phyloP scores from a whole-genome alignment of 495 filamentous ascomycete genomes.

The Penicillium cinerascens region DNA sequence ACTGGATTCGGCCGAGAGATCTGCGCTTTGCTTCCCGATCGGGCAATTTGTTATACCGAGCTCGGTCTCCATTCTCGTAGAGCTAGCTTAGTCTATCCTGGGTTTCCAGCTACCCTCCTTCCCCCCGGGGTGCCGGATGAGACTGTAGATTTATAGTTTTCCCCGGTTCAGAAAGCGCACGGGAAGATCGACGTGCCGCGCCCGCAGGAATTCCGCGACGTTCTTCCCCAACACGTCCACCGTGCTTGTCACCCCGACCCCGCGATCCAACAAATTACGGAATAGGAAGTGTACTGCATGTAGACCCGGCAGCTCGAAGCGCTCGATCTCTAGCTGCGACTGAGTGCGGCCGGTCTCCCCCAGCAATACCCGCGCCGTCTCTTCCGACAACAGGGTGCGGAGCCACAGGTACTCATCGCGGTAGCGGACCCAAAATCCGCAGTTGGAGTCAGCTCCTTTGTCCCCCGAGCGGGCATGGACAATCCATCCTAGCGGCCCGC shows the following conservation, averaged over 20 bases:
- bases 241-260: constrained; percentile 47
- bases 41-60: background rate
- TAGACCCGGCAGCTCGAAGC: constrained; percentile 46
- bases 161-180: constrained; percentile 36
- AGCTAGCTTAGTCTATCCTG: background rate
- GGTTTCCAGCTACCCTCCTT: no score
- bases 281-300: constrained; percentile 54
- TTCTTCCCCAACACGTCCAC: constrained; percentile 57
- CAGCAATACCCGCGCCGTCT: constrained; percentile 35
- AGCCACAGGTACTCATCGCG: constrained; percentile 51
- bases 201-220: constrained; percentile 51
- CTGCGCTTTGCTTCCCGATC: background rate
- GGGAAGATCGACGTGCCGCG: constrained; percentile 48
- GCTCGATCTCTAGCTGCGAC: constrained; percentile 43
- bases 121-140: no score
- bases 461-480: constrained; percentile 51
- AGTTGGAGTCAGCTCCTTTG: constrained; percentile 52
- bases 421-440: constrained; percentile 51
- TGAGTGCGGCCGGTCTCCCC: constrained; percentile 36
- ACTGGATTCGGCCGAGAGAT: background rate
- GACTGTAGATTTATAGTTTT: constrained; percentile 30
- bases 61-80: background rate
- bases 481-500: constrained; percentile 45
- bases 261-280: constrained; percentile 51
- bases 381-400: constrained; percentile 39